Conservation (phyloP, 805 yeast species). For the Myxozyma melibiosi region DNA sequence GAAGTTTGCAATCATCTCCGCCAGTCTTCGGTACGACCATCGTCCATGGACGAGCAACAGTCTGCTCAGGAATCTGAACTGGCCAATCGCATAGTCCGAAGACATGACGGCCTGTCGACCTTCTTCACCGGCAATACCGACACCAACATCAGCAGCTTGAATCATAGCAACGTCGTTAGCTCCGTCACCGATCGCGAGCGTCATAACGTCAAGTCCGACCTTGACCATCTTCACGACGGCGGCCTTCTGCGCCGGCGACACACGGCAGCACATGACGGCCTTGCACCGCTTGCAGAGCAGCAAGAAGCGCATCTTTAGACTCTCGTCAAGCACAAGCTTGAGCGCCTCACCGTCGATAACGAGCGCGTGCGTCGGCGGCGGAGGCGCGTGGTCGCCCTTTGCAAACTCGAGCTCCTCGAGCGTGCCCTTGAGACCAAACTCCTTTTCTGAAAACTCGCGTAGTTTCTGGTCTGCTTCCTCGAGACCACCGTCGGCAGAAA, state of each 20-base stretch:
- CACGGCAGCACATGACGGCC: conserved; percentile 81
- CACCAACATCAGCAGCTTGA: conserved; percentile 81
- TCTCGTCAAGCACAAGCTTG: conserved; percentile 47
- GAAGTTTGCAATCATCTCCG: conserved; percentile 78
- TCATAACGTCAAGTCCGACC: conserved; percentile 65
- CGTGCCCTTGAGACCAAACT: conserved; percentile 52
- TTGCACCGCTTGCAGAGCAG: conserved; percentile 73
- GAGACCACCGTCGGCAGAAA: conserved; percentile 40
- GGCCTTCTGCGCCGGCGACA: conserved; percentile 83
- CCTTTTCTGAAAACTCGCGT: conserved; percentile 51
- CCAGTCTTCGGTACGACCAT: conserved; percentile 74
- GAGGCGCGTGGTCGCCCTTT: conserved; percentile 63
- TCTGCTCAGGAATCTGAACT: conserved; percentile 67
- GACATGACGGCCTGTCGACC: conserved; percentile 88
- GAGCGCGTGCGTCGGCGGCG: conserved; percentile 58
- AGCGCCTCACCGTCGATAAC: conserved; percentile 74
- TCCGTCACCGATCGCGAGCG: conserved; percentile 83
- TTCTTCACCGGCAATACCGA: conserved; percentile 86
- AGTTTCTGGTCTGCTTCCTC: conserved; percentile 44
- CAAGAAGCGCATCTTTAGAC: conserved; percentile 57
- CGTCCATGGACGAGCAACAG: conserved; percentile 78
- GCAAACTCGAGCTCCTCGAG: conserved; percentile 53
- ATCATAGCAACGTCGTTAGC: conserved; percentile 89
- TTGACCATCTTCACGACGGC: conserved; percentile 70
- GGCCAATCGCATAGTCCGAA: conserved; percentile 81